phyloP scores from a whole-genome alignment of 2,329 filamentous ascomycete genomes.

The Fusarium brachygibbosum region DNA sequence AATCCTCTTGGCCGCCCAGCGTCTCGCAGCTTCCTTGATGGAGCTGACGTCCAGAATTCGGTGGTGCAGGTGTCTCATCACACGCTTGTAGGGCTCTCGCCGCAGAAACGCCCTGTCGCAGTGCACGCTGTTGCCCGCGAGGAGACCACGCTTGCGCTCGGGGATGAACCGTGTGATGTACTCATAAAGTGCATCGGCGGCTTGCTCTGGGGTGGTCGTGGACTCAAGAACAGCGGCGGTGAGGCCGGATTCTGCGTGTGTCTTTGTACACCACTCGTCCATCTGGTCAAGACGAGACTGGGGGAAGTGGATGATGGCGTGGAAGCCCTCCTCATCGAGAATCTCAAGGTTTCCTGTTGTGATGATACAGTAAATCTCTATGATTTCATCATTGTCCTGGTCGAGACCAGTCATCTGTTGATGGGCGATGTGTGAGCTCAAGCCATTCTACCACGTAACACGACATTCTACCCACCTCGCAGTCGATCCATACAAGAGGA shows the following conservation, averaged over 20 bases:
- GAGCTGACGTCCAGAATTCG: slow-evolving; percentile 92
- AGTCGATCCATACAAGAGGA: slow-evolving; percentile 89
- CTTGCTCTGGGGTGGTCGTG: slow-evolving; percentile 76
- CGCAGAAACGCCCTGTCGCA: slow-evolving; percentile 87
- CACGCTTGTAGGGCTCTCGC: slow-evolving; percentile 77
- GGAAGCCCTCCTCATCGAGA: slow-evolving; percentile 82
- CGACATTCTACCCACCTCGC: slow-evolving; percentile 61
- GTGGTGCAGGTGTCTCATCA: slow-evolving; percentile 86
- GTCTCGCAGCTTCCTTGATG: slow-evolving; percentile 88
- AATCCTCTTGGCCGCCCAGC: slow-evolving; percentile 73
- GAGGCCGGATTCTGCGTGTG: slow-evolving; percentile 85
- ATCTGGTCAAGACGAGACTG: slow-evolving; percentile 80
- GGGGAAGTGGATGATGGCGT: slow-evolving; percentile 81
- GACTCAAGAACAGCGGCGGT: slow-evolving; percentile 82
- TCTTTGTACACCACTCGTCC: slow-evolving; percentile 88
- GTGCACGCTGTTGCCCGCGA: slow-evolving; percentile 95
- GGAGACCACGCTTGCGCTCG: slow-evolving; percentile 73
- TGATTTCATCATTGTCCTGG: slow-evolving; percentile 82
- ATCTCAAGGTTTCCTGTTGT: slow-evolving; percentile 84
- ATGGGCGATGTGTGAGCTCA: slow-evolving; percentile 26
- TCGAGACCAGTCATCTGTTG: slow-evolving; percentile 84
- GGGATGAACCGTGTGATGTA: slow-evolving; percentile 84
- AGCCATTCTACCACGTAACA: slow-evolving; percentile 20
- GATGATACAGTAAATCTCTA: slow-evolving; percentile 93
- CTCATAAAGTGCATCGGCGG: slow-evolving; percentile 77